phyloP scores from a whole-genome alignment of 2,329 filamentous ascomycete genomes.

The Anisogramma anomala region DNA sequence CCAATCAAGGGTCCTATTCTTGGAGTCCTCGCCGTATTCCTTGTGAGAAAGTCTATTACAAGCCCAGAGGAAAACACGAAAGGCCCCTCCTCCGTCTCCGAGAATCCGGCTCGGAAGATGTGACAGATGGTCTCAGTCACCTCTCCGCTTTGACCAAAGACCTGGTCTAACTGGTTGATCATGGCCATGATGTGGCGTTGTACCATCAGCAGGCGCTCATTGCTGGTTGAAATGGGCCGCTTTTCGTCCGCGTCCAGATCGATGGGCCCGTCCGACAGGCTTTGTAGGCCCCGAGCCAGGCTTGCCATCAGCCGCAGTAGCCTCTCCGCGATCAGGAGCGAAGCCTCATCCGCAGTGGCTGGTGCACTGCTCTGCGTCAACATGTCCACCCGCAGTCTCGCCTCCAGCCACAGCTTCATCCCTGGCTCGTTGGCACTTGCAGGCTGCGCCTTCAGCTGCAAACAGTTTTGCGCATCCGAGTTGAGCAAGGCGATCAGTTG shows the following conservation, averaged over 20 bases:
- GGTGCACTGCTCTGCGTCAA: constrained; percentile 7
- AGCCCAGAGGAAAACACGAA: constrained; percentile 61
- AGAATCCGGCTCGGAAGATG: constrained; percentile 63
- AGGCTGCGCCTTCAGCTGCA: constrained; percentile 25
- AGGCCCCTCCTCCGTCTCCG: constrained; percentile 60
- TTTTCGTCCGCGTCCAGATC: constrained; percentile 45
- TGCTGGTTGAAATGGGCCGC: constrained; percentile 14
- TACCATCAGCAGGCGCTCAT: constrained; percentile 21
- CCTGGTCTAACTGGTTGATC: constrained; percentile 33
- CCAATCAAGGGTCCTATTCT: constrained; percentile 58
- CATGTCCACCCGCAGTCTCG: constrained; percentile 8
- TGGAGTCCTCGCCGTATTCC: constrained; percentile 41
- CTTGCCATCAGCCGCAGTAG: constrained; percentile 57
- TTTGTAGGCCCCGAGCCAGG: constrained; percentile 62
- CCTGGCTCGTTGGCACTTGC: constrained; percentile 18
- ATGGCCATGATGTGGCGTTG: constrained; percentile 38
- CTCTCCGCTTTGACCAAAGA: constrained; percentile 51
- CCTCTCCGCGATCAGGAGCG: constrained; percentile 38
- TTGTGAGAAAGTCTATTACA: constrained; percentile 55
- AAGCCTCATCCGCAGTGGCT: constrained; percentile 28
- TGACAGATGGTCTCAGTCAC: constrained; percentile 61
- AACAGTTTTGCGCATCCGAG: constrained; percentile 41
- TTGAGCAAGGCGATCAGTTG: constrained; percentile 51
- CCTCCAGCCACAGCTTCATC: constrained; percentile 13
- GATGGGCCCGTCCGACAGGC: constrained; percentile 52